Base-by-base conservation (phyloP, 176 grass and related monocot species). In the Dendrocalamus sinicus region DNA sequence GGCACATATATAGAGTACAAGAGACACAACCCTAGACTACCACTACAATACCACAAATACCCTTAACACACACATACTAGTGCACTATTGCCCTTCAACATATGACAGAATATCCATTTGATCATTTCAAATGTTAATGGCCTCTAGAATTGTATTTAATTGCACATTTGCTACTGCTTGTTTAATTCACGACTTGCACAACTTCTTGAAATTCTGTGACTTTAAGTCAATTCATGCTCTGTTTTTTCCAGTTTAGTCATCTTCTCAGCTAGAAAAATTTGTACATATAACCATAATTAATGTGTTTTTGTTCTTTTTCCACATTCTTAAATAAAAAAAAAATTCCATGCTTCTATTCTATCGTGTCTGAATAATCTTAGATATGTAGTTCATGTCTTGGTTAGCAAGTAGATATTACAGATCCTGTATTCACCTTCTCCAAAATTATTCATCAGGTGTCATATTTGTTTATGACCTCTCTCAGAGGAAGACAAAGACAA, bases 401-500 rank as follows among this genome's bases (percentile, higher is more conserved):
- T 77, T 22, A 22, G 7, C 43, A 72, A 72, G n/a, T 71, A 22
- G 43, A 61, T 78, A 46, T 44, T 69, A 67, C 35, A 30, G 48
- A 22, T 78, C 78, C 15, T 76, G 23, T 50, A 81, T 89, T 91
- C 62, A 87, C 81, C 35, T 84, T 60, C 67, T 71, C 53, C 40
- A 37, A 89, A 86, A 72, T 89, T 93, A 77, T 86, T 91, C 76
- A 50, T 60, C 61, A 98, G 96, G 96, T 86, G 96, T 99, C 77
- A 94, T 99, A 92, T 99, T 99, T 90, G 88, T 99, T 66, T 93
- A 99, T 84, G 96, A 99, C 70, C 91, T 96, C 55, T 91, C 96
- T 46, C 96, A 99, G 84, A 92, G 93, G 78, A 99, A 89, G 79
- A 96, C 96, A 12, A 99, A 99, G 78, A 88, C 91, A 76, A 99